A percentile compares a stretch with the other conserved stretches of the same genome.
phyloP scores from a whole-genome alignment of 306 rosid species.

The Vachellia collinsii region DNA sequence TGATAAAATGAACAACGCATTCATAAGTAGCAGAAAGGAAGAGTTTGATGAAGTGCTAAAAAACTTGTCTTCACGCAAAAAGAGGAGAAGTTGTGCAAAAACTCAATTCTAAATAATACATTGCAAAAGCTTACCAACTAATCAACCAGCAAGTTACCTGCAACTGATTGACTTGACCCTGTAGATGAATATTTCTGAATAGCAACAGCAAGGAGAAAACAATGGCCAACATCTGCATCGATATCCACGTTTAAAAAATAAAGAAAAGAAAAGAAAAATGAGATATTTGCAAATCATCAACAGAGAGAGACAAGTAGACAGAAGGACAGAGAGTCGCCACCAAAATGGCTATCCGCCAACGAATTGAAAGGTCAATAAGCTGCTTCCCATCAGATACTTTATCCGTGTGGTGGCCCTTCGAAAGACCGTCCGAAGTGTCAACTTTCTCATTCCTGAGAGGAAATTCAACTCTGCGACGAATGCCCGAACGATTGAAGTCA shows the following conservation, averaged over 20 bases:
- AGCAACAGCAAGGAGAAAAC: conserved; percentile 54
- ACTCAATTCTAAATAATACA: not conserved
- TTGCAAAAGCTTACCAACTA: conserved; percentile 2
- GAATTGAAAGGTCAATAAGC: conserved; percentile 33
- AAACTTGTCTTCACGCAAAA: not conserved
- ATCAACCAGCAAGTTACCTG: conserved; percentile 50
- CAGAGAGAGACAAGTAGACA: not conserved
- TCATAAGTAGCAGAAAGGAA: not conserved
- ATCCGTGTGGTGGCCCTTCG: conserved; percentile 27
- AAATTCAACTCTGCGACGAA: conserved; percentile 58
- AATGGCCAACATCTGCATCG: conserved; percentile 57
- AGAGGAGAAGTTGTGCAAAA: not conserved
- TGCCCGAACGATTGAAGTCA: conserved; percentile 37
- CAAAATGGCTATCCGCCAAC: conserved; percentile 49
- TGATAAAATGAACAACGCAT: not conserved
- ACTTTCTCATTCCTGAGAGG: conserved; percentile 40
- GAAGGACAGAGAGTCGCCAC: conserved; percentile 38
- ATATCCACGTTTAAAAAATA: conserved; percentile 15
- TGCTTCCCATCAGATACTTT: conserved; percentile 36
- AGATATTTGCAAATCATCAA: not conserved
- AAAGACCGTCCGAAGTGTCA: conserved; percentile 31
- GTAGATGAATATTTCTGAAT: conserved; percentile 57
- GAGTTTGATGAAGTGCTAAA: not conserved
- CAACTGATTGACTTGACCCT: conserved; percentile 58
- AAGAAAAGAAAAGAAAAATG: not conserved